Conservation (phyloP, 768 basidiomycete species). For the Boletellus ananiceps region DNA sequence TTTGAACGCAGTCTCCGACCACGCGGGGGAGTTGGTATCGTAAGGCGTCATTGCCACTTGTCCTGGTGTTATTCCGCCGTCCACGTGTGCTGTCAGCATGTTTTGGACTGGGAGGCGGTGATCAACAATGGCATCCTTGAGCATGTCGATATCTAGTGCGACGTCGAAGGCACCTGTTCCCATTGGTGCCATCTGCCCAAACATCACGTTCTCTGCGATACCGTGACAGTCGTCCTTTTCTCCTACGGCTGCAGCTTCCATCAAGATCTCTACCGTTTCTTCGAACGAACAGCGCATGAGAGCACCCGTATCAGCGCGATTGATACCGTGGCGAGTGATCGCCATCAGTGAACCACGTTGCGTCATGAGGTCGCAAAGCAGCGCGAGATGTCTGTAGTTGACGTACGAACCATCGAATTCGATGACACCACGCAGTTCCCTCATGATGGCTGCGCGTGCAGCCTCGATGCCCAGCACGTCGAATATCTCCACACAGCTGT, state of each 20-base stretch:
- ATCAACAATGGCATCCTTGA: constrained; percentile 97
- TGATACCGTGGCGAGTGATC: constrained; percentile 99
- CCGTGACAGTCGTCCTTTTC: constrained; percentile 98
- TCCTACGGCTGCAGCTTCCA: constrained; percentile 97
- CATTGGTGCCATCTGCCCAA: constrained; percentile 99
- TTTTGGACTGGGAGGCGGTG: constrained; percentile 85
- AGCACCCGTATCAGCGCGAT: constrained; percentile 97
- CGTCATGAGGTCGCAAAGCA: constrained; percentile 98
- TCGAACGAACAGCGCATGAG: constrained; percentile 99
- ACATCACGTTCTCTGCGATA: constrained; percentile 98
- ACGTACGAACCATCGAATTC: constrained; percentile 99
- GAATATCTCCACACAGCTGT: constrained; percentile 95
- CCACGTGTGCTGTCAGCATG: constrained; percentile 71
- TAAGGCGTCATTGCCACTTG: constrained; percentile 97
- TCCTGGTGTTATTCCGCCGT: constrained; percentile 88
- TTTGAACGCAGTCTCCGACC: constrained; percentile 71
- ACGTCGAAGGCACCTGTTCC: constrained; percentile 97
- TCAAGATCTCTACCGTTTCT: constrained; percentile 97
- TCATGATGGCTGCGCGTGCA: constrained; percentile 89
- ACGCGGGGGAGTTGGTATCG: constrained; percentile 84
- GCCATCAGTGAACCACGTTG: constrained; percentile 94
- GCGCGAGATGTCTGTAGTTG: constrained; percentile 94
- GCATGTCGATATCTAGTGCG: constrained; percentile 93
- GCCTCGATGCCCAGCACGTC: constrained; percentile 96
- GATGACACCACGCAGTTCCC: constrained; percentile 91